These are phyloP conservation scores for Rhizophora mangle DNA, from an alignment of 345 rosid genomes.

Conservation along the genomic window DNA sequence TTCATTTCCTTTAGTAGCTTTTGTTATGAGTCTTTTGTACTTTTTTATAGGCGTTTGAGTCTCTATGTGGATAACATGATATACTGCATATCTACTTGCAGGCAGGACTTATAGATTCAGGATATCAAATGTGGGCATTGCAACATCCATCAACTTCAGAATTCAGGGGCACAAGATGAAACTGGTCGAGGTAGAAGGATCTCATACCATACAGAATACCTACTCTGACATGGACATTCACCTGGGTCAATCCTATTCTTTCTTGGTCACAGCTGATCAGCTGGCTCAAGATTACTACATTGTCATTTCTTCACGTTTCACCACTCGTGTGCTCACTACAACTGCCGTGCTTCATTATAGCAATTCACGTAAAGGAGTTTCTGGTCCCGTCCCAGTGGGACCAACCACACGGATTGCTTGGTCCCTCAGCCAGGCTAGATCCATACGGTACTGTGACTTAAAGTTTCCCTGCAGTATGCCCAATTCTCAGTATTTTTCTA, in stretches of 20 bases:
- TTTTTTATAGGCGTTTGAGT: neutral
- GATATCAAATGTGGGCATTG: slow-evolving; percentile 60
- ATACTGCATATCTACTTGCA: slow-evolving; percentile 13
- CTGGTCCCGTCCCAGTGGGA: slow-evolving; percentile 68
- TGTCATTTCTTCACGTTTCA: slow-evolving; percentile 67
- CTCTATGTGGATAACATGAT: neutral
- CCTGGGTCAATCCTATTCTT: slow-evolving; percentile 71
- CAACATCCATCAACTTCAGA: slow-evolving; percentile 58
- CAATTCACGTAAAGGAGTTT: slow-evolving; percentile 51
- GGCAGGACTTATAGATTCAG: slow-evolving; percentile 63
- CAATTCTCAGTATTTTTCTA: neutral
- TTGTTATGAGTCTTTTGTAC: neutral
- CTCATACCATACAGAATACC: slow-evolving; percentile 59
- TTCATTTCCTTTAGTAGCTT: too few relatives aligned
- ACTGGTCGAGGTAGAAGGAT: slow-evolving; percentile 67
- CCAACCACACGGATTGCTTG: slow-evolving; percentile 70
- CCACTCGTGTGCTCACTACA: slow-evolving; percentile 49
- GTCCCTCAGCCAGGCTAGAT: slow-evolving; percentile 73
- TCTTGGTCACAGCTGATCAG: slow-evolving; percentile 73
- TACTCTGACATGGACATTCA: slow-evolving; percentile 68
- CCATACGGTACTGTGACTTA: slow-evolving; percentile 44
- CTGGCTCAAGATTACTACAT: slow-evolving; percentile 60
- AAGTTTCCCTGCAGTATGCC: neutral
- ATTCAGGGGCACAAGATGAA: slow-evolving; percentile 67
- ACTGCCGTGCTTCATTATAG: slow-evolving; percentile 64